phyloP scores from a whole-genome alignment of 805 yeast species.

The Wickerhamiella domercqiae region DNA sequence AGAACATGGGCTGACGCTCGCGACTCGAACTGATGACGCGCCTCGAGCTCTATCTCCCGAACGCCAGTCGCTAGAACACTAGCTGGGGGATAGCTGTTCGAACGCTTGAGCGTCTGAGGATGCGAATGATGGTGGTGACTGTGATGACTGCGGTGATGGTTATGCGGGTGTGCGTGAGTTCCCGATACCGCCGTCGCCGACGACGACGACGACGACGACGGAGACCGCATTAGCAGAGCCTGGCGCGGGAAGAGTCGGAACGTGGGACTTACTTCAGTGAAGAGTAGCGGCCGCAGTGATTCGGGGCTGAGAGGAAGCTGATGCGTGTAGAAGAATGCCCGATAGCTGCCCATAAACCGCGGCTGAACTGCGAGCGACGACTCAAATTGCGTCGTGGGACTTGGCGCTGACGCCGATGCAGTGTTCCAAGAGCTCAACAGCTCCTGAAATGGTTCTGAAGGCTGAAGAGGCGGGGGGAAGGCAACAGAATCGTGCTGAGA shows the following conservation, averaged over 20 bases:
- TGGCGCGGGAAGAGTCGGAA: constrained; percentile 39
- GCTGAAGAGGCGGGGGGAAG: constrained; percentile 27
- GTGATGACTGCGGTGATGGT: constrained; percentile 5
- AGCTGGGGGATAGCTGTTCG: constrained; percentile 26
- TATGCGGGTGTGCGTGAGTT: neutral
- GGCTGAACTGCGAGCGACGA: constrained; percentile 51
- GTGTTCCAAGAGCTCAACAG: constrained; percentile 26
- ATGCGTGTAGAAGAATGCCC: constrained; percentile 30
- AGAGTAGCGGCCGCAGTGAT: constrained; percentile 47
- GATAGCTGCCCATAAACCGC: constrained; percentile 33
- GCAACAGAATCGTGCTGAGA: constrained; percentile 28
- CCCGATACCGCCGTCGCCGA: no score
- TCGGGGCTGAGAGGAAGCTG: constrained; percentile 47
- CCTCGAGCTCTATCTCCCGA: constrained; percentile 30
- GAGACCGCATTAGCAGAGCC: constrained; percentile 40
- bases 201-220: constrained; percentile 23
- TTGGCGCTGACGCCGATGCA: constrained; percentile 5
- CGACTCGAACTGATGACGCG: constrained; percentile 23
- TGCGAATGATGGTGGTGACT: constrained; percentile 4
- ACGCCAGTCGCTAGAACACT: constrained; percentile 30
- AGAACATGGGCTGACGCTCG: constrained; percentile 31
- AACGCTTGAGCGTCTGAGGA: constrained; percentile 14
- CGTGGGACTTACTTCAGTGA: constrained; percentile 39
- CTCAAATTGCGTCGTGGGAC: constrained; percentile 4
- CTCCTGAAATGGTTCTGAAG: constrained; percentile 6